A percentile compares a stretch with the other conserved stretches of the same genome.
phyloP scores from a whole-genome alignment of 1,139 yeast species.

The Suhomyces atakaporum region DNA sequence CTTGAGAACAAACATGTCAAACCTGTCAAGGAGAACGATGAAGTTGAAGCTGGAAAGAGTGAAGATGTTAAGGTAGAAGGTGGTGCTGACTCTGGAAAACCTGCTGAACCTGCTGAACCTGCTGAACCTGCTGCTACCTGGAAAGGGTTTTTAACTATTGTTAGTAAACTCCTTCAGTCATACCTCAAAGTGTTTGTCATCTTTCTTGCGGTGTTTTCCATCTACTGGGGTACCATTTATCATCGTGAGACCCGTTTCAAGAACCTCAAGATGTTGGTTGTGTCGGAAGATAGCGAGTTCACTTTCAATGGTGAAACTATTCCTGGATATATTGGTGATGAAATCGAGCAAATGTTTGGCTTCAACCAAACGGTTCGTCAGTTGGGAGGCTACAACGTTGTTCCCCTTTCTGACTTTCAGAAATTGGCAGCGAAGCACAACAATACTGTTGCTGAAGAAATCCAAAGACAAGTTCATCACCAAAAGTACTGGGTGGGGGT shows the following conservation, averaged over 20 bases:
- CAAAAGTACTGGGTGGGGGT: slow-evolving; percentile 58
- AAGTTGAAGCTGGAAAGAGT: too few relatives aligned
- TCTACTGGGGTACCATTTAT: slow-evolving; percentile 65
- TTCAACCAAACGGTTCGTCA: slow-evolving; percentile 17
- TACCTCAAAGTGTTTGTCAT: slow-evolving; percentile 21
- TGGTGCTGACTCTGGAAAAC: not conserved
- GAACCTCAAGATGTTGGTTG: slow-evolving; percentile 48
- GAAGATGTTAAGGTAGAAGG: not conserved
- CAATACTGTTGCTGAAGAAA: slow-evolving; percentile 36
- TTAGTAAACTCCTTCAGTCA: slow-evolving; percentile 10
- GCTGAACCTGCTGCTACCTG: not conserved
- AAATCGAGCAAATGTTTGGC: slow-evolving; percentile 28
- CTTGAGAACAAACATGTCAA: too few relatives aligned
- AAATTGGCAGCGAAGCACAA: slow-evolving; percentile 31
- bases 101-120: too few relatives aligned
- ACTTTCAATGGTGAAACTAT: slow-evolving; percentile 22
- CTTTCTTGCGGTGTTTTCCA: slow-evolving; percentile 40
- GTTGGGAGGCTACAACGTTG: slow-evolving; percentile 45
- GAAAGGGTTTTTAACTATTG: slow-evolving; percentile 2
- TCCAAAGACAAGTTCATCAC: slow-evolving; percentile 42
- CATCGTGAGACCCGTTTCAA: slow-evolving; percentile 36
- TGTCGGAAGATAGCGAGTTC: slow-evolving; percentile 42
- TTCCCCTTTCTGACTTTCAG: slow-evolving; percentile 28
- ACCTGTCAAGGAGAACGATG: too few relatives aligned
- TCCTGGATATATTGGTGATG: slow-evolving; percentile 34